Base-by-base conservation (phyloP, 805 yeast genomes). In the Yamadazyma akitaensis region DNA sequence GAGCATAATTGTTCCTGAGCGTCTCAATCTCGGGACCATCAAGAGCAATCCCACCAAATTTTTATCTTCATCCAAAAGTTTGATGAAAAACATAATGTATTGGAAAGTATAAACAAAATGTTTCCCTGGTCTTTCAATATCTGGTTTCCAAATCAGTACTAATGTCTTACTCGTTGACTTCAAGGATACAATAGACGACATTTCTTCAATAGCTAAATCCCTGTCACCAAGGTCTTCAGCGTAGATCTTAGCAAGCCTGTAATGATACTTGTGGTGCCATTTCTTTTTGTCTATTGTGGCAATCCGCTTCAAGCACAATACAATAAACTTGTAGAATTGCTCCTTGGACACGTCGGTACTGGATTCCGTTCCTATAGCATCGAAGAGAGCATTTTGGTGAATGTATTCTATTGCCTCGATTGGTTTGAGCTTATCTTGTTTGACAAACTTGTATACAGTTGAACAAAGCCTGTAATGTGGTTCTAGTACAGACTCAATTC, bases 81-180 rank as follows among this genome's bases (percentile, higher is more conserved):
- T 77, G 40, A 85, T 75, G 55, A 75, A 83, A 58, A 84, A 85
- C 40, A 68, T 61, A 18, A 88, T 77, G 59, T 94, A 92, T 44
- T 82, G 80, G 52, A 73, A 76, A 28, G 85, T 84, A 64, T 85
- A 89, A 10, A 80, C 81, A 61, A 90, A 92, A 64, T 92, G 97
- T 55, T 87, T 88, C 0, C 99, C 99, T 0, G 97, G 94, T 17
- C 95, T 67, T 62, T 95, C 99, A 55, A 74, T 63, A 40, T 90
- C 96, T 0, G 97, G 96, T 55, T 89, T 89, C 98, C 99, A 94
- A 47, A 94, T 87, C 53, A 81, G 85, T 1, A 91, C 80, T 33
- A 94, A 73, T 10, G 84, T 80, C 58, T 89, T 86, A 37, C 81
- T 80, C 2, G 79, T 75, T 0, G 89, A 73, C 53, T 82, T 87